Conservation (phyloP, 225 moss, liverwort and hornwort species). For the Bryoerythrophyllum caledonicum region DNA sequence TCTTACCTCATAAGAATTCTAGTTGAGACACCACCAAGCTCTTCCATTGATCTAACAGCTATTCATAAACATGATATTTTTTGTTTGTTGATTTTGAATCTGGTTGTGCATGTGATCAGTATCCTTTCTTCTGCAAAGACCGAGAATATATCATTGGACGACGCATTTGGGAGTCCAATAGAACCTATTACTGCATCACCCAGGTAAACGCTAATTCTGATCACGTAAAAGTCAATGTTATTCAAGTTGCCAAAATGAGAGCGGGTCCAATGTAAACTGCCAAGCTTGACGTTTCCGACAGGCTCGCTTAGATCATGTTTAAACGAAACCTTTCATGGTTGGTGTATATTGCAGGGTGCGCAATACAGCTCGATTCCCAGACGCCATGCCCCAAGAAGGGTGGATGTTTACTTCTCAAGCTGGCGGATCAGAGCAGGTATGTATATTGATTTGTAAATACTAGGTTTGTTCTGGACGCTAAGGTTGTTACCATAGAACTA, state of each 20-base stretch:
- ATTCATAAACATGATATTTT: neutral
- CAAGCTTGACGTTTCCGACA: neutral
- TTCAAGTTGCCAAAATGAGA: too few relatives aligned
- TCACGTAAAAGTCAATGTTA: neutral
- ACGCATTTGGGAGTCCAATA: conserved; percentile 78
- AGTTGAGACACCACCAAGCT: too few relatives aligned
- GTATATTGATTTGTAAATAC: neutral
- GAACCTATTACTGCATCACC: conserved; percentile 71
- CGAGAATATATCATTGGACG: conserved; percentile 88
- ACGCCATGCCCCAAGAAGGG: conserved; percentile 64
- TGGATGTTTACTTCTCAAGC: conserved; percentile 76
- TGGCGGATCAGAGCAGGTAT: conserved; percentile 88
- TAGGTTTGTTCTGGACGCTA: neutral
- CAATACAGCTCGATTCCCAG: conserved; percentile 56
- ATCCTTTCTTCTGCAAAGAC: conserved; percentile 93
- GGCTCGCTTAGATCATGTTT: neutral
- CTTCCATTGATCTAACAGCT: too few relatives aligned
- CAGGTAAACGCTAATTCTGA: conserved; percentile 47
- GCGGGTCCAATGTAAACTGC: too few relatives aligned
- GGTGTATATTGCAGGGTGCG: conserved; percentile 49
- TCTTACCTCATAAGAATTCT: too few relatives aligned
- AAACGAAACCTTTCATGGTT: too few relatives aligned
- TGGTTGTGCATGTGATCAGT: conserved; percentile 52
- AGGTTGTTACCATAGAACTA: too few relatives aligned
- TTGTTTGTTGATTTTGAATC: conserved; percentile 17